Percentiles rank a stretch among this genome's conserved stretches.
These are phyloP conservation scores for Termitomyces sp. DNA, from an alignment of 768 basidiomycete genomes.

Conservation along the genomic window DNA sequence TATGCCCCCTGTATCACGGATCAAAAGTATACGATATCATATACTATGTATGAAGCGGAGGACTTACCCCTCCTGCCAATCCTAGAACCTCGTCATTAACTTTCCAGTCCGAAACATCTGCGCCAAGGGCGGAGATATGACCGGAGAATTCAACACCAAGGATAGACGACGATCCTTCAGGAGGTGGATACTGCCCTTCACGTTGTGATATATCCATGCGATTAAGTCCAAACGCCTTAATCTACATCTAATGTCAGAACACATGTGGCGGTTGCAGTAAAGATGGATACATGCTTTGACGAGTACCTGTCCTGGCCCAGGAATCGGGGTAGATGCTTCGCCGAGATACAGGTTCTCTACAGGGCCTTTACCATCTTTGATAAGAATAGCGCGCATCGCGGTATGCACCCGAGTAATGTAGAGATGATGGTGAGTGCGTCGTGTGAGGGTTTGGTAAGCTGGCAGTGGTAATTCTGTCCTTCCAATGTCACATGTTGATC, in stretches of 20 bases:
- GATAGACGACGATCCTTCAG: slow-evolving; percentile 68
- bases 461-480: background rate
- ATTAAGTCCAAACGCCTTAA: slow-evolving; percentile 85
- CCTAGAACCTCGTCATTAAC: slow-evolving; percentile 75
- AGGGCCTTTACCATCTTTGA: slow-evolving; percentile 74
- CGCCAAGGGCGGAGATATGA: slow-evolving; percentile 47
- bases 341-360: slow-evolving; percentile 77
- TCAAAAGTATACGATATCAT: background rate
- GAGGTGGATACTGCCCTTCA: slow-evolving; percentile 70
- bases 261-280: background rate
- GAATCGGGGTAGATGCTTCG: slow-evolving; percentile 58
- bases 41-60: background rate
- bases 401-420: background rate
- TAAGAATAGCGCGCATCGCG: slow-evolving; percentile 71
- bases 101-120: slow-evolving; percentile 47
- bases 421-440: background rate
- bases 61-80: slow-evolving; percentile 69
- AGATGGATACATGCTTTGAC: slow-evolving; percentile 54
- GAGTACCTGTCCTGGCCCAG: slow-evolving; percentile 57
- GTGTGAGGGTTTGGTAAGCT: background rate
- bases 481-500: background rate
- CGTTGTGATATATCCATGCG: slow-evolving; percentile 80
- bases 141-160: slow-evolving; percentile 90
- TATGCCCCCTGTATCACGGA: slow-evolving; percentile 68
- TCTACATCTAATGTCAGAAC: slow-evolving; percentile 29